Conservation (phyloP, 2,329 filamentous ascomycete species). For the Verticillium alfalfae region DNA sequence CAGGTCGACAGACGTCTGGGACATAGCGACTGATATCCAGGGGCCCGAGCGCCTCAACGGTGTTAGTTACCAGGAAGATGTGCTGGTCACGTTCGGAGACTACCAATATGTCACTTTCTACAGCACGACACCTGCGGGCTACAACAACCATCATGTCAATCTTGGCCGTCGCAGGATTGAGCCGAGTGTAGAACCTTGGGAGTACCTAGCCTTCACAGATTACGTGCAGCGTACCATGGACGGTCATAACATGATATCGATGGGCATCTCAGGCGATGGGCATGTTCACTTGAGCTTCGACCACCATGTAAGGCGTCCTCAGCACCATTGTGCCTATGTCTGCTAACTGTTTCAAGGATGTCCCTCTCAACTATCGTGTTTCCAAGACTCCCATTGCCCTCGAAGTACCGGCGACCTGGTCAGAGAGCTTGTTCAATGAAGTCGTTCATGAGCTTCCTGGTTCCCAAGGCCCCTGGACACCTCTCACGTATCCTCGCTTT, state of each 20-base stretch:
- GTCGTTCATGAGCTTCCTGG: constrained; percentile 11
- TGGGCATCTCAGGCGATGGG: constrained; percentile 13
- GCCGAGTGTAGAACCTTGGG: constrained; percentile 7
- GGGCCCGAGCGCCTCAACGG: constrained; percentile 11
- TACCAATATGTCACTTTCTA: constrained; percentile 15
- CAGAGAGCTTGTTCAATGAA: constrained; percentile 6
- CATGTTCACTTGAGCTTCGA: constrained; percentile 14
- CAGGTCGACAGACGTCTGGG: neutral
- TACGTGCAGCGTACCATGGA: constrained; percentile 14
- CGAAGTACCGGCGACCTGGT: constrained; percentile 6
- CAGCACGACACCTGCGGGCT: constrained; percentile 9
- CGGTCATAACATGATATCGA: constrained; percentile 14
- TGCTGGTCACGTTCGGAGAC: constrained; percentile 10
- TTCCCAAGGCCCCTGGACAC: constrained; percentile 7
- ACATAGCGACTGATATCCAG: constrained; percentile 10
- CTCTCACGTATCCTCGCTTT: constrained; percentile 14
- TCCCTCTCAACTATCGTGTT: constrained; percentile 15
- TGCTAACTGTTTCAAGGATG: constrained; percentile 4
- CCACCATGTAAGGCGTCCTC: constrained; percentile 7
- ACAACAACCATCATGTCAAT: constrained; percentile 11
- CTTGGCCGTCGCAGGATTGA: constrained; percentile 8
- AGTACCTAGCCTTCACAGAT: constrained; percentile 13
- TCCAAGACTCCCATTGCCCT: constrained; percentile 7
- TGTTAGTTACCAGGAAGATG: constrained; percentile 15
- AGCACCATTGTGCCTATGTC: neutral